Evolutionary conservation across 2,329 filamentous ascomycete genomes (phyloP).

Genomic region (Fusarium fujikuroi): DNA sequence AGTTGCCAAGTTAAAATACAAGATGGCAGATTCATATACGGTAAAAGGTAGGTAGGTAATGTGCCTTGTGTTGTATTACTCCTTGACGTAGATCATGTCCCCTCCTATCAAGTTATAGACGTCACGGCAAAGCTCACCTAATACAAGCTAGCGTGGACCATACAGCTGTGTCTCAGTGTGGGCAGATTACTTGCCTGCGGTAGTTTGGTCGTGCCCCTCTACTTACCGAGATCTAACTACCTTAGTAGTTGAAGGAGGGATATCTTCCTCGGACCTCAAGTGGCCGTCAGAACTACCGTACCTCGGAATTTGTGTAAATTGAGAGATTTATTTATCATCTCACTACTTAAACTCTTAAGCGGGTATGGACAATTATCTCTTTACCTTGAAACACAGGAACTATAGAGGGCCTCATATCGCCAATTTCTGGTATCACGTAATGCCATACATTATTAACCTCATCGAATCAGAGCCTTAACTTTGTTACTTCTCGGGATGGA

Average conservation of each 20-base stretch:
- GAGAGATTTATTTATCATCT: background rate
- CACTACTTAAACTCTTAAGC: background rate
- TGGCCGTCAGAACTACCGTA: conserved; percentile 8
- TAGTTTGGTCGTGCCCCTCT: background rate
- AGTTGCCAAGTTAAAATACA: background rate
- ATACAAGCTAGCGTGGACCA: background rate
- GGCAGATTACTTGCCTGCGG: background rate
- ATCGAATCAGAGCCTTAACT: background rate
- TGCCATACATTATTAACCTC: background rate
- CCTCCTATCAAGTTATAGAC: background rate
- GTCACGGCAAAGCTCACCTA: background rate
- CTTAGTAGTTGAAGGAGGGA: background rate
- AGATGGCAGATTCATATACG: background rate
- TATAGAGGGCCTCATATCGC: background rate
- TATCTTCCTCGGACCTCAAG: background rate
- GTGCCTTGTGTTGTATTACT: background rate
- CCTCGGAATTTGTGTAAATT: conserved; percentile 1
- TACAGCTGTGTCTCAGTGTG: background rate
- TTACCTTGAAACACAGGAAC: background rate
- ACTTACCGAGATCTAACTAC: background rate
- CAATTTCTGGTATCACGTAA: background rate
- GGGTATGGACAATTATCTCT: too few relatives aligned
- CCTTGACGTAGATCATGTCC: background rate
- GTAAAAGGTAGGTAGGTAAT: background rate
- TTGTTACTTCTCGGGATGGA: too few relatives aligned